Evolutionary conservation across 73 alveolate species (phyloP).

Genomic region (Stentor coeruleus): DNA sequence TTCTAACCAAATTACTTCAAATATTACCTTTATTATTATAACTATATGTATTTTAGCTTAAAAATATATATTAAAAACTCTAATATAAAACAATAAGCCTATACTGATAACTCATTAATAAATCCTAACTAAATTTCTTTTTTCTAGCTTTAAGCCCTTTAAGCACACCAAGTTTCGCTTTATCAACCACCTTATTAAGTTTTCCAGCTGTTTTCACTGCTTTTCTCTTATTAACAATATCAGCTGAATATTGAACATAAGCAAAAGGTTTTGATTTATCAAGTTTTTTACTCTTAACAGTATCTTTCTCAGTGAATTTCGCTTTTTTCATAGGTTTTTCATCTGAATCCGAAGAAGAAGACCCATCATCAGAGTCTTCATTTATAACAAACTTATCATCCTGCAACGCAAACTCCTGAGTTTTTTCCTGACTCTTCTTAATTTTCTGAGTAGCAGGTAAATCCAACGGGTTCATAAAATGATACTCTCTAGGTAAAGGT

Average conservation of each 20-base stretch:
- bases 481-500: not conserved
- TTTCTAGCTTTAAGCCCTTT: slow-evolving; percentile 23
- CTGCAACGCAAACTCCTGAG: not conserved
- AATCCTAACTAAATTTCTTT: slow-evolving; percentile 2
- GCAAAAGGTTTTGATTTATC: not conserved
- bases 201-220: not conserved
- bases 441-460: slow-evolving; percentile 12
- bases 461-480: slow-evolving; percentile 19
- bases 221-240: not conserved
- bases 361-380: slow-evolving; percentile 1
- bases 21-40: too few species aligned
- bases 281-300: not conserved
- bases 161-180: slow-evolving; percentile 22
- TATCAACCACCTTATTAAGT: not conserved
- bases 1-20: too few species aligned
- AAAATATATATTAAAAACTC: too few species aligned
- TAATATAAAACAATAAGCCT: too few species aligned
- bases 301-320: not conserved
- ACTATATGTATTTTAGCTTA: too few species aligned
- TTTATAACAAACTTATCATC: slow-evolving; percentile 8
- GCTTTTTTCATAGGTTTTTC: not conserved
- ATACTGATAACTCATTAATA: not conserved
- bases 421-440: not conserved
- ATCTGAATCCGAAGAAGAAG: not conserved
- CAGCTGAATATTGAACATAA: slow-evolving; percentile 1